Evolutionary conservation across 257 asterid species (phyloP).

Genomic region (Solanum tarijense): DNA sequence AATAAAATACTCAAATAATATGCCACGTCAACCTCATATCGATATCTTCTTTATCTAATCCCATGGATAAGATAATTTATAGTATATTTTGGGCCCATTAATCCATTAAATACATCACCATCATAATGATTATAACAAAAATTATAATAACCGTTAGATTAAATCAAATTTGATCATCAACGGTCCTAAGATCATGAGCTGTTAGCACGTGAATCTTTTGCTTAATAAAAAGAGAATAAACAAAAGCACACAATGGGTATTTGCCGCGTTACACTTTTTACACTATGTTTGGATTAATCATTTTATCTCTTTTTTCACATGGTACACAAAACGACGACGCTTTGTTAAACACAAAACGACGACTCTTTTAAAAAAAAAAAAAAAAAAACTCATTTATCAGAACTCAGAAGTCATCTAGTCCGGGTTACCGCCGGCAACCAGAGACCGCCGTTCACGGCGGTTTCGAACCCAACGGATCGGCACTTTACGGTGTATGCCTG

Average conservation of each 20-base stretch:
- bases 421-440: slow-evolving; percentile 1
- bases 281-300: background rate
- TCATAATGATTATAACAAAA: background rate
- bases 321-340: background rate
- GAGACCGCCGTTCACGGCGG: background rate
- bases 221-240: background rate
- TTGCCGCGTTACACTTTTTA: background rate
- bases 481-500: background rate
- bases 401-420: background rate
- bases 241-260: background rate
- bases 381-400: background rate
- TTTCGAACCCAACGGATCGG: background rate
- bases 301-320: background rate
- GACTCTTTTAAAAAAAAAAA: background rate
- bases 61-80: background rate
- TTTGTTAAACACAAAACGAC: background rate
- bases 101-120: background rate
- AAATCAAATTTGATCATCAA: background rate
- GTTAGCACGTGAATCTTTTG: background rate
- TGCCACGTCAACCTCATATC: background rate
- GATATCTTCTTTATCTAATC: background rate
- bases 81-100: background rate
- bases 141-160: background rate
- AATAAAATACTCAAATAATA: background rate
- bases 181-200: background rate